Conservation (phyloP, 1,284 basidiomycete genomes). For the Ustilago loliicola region DNA sequence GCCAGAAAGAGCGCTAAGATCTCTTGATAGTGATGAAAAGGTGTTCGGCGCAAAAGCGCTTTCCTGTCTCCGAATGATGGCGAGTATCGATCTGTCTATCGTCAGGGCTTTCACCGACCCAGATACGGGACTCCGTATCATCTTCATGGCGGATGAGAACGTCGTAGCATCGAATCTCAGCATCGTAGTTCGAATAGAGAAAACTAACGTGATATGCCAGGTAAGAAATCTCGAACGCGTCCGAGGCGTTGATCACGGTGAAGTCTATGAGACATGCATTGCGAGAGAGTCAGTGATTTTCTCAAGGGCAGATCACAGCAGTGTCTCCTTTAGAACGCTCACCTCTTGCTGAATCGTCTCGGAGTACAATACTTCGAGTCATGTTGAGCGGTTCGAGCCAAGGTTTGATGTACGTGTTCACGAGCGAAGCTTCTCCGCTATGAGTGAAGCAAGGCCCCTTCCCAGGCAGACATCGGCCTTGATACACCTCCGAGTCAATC, state of each 20-base stretch:
- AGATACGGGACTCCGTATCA: not conserved
- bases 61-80: not conserved
- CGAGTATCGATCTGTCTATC: not conserved
- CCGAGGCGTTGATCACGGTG: not conserved
- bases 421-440: not conserved
- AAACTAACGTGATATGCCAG: not conserved
- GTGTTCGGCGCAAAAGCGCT: slow-evolving; percentile 4
- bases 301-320: not conserved
- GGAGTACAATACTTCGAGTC: not conserved
- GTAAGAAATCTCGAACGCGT: slow-evolving; percentile 17
- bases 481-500: slow-evolving; percentile 1
- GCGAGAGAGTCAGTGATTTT: not conserved
- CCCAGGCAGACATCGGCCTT: not conserved
- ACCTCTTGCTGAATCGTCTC: slow-evolving; percentile 4
- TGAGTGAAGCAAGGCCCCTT: slow-evolving; percentile 18
- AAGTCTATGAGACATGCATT: slow-evolving; percentile 2
- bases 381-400: slow-evolving; percentile 21
- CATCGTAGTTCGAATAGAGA: slow-evolving; percentile 23
- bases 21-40: not conserved
- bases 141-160: not conserved
- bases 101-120: not conserved
- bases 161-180: slow-evolving; percentile 8
- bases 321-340: not conserved
- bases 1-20: too few relatives aligned
- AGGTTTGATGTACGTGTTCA: not conserved